A percentile compares a stretch with the other conserved stretches of the same genome.
Evolutionary conservation across 495 filamentous ascomycete genomes (phyloP).

Genomic region (Tuber borchii): DNA sequence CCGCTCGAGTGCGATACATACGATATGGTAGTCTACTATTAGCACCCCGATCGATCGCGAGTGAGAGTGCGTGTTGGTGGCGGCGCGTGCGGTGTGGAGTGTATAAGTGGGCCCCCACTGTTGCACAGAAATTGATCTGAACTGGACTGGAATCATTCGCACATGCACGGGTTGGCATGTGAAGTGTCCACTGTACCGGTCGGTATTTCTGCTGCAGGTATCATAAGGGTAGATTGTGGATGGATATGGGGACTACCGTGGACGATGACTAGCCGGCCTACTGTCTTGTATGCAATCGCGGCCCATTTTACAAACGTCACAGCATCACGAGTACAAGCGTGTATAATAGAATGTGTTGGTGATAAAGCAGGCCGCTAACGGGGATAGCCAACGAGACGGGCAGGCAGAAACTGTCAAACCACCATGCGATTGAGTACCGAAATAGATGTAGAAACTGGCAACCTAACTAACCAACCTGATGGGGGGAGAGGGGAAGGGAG

Average conservation of each 20-base stretch:
- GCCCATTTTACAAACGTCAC: no score
- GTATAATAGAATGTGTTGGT: neutral
- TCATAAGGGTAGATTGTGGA: neutral
- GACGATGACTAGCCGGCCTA: neutral
- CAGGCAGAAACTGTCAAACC: neutral
- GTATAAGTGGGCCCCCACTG: neutral
- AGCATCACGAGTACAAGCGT: neutral
- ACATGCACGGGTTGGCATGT: neutral
- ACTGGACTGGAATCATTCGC: neutral
- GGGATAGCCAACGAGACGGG: neutral
- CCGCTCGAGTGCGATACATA: no score
- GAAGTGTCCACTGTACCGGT: neutral
- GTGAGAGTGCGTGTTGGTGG: neutral
- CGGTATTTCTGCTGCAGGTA: neutral
- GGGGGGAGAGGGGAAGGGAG: neutral
- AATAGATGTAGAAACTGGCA: neutral
- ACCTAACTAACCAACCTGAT: neutral
- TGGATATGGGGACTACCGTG: neutral
- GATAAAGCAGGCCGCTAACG: neutral
- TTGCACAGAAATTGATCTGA: neutral
- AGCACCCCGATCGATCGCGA: neutral
- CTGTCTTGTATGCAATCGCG: neutral
- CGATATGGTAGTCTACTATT: no score
- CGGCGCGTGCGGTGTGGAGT: neutral
- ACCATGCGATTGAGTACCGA: neutral